A percentile compares a stretch with the other conserved stretches of the same genome.
Conservation (phyloP, 768 basidiomycete species). For the Omphalotus guepiniiformis region DNA sequence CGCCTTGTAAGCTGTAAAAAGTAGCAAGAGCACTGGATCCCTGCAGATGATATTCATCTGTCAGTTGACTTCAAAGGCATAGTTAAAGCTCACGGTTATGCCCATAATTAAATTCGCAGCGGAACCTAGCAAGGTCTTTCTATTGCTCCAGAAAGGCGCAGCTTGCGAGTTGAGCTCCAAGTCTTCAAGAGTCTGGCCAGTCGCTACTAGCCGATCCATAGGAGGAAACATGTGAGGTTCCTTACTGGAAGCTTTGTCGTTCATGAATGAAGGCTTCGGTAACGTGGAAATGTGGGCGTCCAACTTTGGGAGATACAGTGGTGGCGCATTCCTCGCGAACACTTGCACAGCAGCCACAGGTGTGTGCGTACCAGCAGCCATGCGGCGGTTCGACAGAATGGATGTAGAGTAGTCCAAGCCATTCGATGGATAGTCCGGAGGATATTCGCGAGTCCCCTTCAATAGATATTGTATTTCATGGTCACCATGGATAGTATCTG, state of each 20-base stretch:
- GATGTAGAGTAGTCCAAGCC: constrained; percentile 2
- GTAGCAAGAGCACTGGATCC: constrained; percentile 67
- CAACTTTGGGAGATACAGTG: constrained; percentile 57
- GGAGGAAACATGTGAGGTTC: constrained; percentile 52
- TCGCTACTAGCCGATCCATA: constrained; percentile 48
- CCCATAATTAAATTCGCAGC: constrained; percentile 47
- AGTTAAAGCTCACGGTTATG: constrained; percentile 41
- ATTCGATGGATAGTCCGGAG: not conserved
- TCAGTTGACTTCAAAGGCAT: constrained; percentile 1
- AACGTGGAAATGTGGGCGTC: constrained; percentile 53
- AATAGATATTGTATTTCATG: not conserved
- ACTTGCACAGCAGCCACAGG: constrained; percentile 54
- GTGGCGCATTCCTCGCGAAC: constrained; percentile 55
- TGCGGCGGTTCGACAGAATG: constrained; percentile 1
- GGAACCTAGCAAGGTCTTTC: constrained; percentile 45
- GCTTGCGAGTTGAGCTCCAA: constrained; percentile 50
- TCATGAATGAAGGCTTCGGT: constrained; percentile 38
- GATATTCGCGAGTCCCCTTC: not conserved
- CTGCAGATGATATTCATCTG: constrained; percentile 30
- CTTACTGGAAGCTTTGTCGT: constrained; percentile 17
- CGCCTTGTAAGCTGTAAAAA: constrained; percentile 67
- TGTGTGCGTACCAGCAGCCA: constrained; percentile 24
- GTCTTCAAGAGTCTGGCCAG: constrained; percentile 50
- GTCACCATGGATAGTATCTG: constrained; percentile 11
- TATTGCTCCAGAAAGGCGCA: constrained; percentile 51